Conservation (phyloP, 768 basidiomycete species). For the Sarcomyxa edulis region DNA sequence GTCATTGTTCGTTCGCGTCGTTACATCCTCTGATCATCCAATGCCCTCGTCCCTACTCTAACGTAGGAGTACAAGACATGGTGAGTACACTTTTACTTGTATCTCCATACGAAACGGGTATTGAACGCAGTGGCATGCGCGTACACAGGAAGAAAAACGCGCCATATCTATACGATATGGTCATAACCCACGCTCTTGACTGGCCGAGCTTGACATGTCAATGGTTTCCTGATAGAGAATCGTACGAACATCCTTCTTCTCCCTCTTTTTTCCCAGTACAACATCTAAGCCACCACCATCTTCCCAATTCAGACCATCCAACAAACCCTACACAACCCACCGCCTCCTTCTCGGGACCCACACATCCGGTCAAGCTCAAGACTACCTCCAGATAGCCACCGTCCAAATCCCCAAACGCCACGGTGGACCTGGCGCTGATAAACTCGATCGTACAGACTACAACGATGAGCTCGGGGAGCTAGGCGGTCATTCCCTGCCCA, state of each 20-base stretch:
- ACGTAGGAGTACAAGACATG: slow-evolving; percentile 82
- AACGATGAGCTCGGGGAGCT: slow-evolving; percentile 93
- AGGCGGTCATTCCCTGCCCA: slow-evolving; percentile 83
- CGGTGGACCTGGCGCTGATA: slow-evolving; percentile 62
- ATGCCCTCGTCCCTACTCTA: slow-evolving; percentile 1
- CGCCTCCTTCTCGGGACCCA: slow-evolving; percentile 95
- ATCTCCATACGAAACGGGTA: slow-evolving; percentile 1
- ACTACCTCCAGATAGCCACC: slow-evolving; percentile 93
- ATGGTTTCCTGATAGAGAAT: slow-evolving; percentile 97
- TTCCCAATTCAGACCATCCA: slow-evolving; percentile 58
- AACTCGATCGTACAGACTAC: slow-evolving; percentile 74
- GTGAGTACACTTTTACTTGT: slow-evolving; percentile 28
- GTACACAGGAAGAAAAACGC: slow-evolving; percentile 87
- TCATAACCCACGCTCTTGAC: slow-evolving; percentile 95
- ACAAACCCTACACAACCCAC: slow-evolving; percentile 93
- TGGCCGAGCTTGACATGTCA: slow-evolving; percentile 98
- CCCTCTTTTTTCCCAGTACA: neutral
- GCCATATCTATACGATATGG: slow-evolving; percentile 95
- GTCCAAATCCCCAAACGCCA: slow-evolving; percentile 89
- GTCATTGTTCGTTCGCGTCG: slow-evolving; percentile 1
- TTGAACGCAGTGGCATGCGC: slow-evolving; percentile 2
- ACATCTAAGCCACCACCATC: neutral
- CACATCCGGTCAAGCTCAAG: slow-evolving; percentile 90
- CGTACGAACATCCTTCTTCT: no score
- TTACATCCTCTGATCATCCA: no score